These are phyloP conservation scores for Nadsonia starkeyi-henricii DNA, from an alignment of 1,139 yeast species.

Conservation along the genomic window DNA sequence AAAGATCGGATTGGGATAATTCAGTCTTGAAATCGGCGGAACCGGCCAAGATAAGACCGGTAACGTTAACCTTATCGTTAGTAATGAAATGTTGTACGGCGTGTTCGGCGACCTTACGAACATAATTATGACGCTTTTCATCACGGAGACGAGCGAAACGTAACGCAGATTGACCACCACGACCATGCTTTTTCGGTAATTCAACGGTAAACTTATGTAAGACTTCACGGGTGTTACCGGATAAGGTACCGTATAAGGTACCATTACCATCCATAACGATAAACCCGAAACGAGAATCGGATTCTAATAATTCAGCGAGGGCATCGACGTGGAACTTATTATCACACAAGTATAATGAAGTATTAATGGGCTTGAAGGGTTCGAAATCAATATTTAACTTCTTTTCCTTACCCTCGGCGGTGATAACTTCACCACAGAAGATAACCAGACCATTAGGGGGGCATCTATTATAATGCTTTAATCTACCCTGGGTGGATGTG, in stretches of 20 bases:
- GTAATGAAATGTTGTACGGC: constrained; percentile 95
- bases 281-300: constrained; percentile 92
- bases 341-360: constrained; percentile 90
- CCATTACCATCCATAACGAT: constrained; percentile 99
- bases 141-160: constrained; percentile 99
- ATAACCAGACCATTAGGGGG: constrained; percentile 91
- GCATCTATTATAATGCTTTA: constrained; percentile 75
- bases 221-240: constrained; percentile 94
- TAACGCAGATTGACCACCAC: constrained; percentile 99
- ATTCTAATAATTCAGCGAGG: constrained; percentile 79
- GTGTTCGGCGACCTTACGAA: constrained; percentile 93
- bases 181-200: constrained; percentile 97
- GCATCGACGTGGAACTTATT: constrained; percentile 98
- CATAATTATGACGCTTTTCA: constrained; percentile 96
- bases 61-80: constrained; percentile 81
- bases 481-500: constrained; percentile 92
- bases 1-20: constrained; percentile 80
- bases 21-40: constrained; percentile 97
- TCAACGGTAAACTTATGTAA: constrained; percentile 94
- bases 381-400: constrained; percentile 90
- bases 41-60: constrained; percentile 93
- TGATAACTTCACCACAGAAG: constrained; percentile 95
- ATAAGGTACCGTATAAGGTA: constrained; percentile 85
- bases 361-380: constrained; percentile 96
- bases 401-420: constrained; percentile 95